Evolutionary conservation across 1,284 basidiomycete species (phyloP).

Genomic region (Tilletia caries): DNA sequence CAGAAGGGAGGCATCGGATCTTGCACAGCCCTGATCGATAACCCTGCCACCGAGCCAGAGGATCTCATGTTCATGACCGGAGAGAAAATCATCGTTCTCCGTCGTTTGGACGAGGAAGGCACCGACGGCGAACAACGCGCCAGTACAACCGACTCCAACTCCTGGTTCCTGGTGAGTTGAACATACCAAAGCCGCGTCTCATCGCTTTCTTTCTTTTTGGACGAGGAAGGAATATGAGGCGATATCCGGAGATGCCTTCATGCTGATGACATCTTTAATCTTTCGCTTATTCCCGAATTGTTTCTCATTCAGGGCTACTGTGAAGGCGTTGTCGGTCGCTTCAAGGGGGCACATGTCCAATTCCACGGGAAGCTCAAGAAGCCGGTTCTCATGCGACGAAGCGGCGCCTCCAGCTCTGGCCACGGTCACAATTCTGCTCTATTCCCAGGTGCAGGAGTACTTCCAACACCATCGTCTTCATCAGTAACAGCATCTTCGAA

Average conservation of each 20-base stretch:
- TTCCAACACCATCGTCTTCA: not conserved
- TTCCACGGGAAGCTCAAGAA: conserved; percentile 76
- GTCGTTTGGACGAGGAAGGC: conserved; percentile 37
- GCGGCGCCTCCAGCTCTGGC: conserved; percentile 23
- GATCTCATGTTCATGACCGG: conserved; percentile 51
- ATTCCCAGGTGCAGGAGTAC: not conserved
- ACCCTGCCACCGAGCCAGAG: conserved; percentile 41
- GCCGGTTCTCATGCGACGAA: conserved; percentile 60
- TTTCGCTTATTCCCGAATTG: conserved; percentile 1
- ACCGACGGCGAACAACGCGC: conserved; percentile 16
- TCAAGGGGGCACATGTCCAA: conserved; percentile 66
- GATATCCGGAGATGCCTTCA: not conserved
- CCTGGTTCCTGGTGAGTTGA: conserved; percentile 23
- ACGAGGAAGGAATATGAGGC: not conserved
- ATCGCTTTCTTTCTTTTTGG: not conserved
- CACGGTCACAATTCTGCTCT: conserved; percentile 9
- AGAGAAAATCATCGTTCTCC: conserved; percentile 48
- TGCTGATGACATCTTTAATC: not conserved
- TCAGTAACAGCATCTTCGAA: not conserved
- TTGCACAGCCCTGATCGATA: conserved; percentile 47
- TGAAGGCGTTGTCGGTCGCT: conserved; percentile 84
- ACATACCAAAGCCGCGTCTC: not conserved
- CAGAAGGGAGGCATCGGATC: conserved; percentile 51
- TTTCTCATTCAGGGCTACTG: conserved; percentile 70
- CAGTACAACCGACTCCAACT: conserved; percentile 18